A percentile compares a stretch with the other conserved stretches of the same genome.
Evolutionary conservation across 2,329 filamentous ascomycete genomes (phyloP).

Genomic region (Lecanicillium sp.): DNA sequence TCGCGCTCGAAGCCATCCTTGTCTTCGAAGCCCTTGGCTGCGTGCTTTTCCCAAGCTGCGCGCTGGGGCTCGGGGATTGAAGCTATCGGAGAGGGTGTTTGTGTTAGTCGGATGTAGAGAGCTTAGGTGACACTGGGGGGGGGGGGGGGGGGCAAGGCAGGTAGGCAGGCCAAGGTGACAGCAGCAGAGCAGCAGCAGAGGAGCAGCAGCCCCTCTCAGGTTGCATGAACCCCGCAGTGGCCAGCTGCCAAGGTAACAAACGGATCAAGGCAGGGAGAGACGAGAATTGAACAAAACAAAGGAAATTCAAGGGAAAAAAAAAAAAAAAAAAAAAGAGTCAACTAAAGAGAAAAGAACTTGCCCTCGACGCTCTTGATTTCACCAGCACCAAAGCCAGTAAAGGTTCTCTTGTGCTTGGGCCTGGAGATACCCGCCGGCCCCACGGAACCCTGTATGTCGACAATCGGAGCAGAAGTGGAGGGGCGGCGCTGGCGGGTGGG

Average conservation of each 20-base stretch:
- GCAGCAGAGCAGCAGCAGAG: too few species aligned
- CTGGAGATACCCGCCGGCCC: slow-evolving; percentile 78
- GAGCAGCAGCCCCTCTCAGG: too few species aligned
- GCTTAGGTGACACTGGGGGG: background rate
- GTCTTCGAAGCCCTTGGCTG: slow-evolving; percentile 62
- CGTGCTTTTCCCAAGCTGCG: slow-evolving; percentile 65
- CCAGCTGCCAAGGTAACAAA: too few species aligned
- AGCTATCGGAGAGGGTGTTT: slow-evolving; percentile 36
- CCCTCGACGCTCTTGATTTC: slow-evolving; percentile 95
- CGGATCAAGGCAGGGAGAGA: too few species aligned
- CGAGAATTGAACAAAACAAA: too few species aligned
- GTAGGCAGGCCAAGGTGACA: too few species aligned
- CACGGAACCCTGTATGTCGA: slow-evolving; percentile 79
- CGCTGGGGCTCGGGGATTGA: slow-evolving; percentile 85
- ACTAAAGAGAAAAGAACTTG: slow-evolving; percentile 31
- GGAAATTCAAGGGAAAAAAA: background rate
- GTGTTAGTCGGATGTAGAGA: slow-evolving; percentile 12
- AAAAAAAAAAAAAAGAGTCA: background rate
- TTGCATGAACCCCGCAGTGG: too few species aligned
- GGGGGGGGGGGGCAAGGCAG: too few species aligned
- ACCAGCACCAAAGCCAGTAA: slow-evolving; percentile 80
- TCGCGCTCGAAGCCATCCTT: slow-evolving; percentile 84
- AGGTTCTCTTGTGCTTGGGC: slow-evolving; percentile 96
- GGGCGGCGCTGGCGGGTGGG: slow-evolving; percentile 69
- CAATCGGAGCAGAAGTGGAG: slow-evolving; percentile 74